Conservation (phyloP, 352 stramenopile genomes). For the Plasmopara muralis region DNA sequence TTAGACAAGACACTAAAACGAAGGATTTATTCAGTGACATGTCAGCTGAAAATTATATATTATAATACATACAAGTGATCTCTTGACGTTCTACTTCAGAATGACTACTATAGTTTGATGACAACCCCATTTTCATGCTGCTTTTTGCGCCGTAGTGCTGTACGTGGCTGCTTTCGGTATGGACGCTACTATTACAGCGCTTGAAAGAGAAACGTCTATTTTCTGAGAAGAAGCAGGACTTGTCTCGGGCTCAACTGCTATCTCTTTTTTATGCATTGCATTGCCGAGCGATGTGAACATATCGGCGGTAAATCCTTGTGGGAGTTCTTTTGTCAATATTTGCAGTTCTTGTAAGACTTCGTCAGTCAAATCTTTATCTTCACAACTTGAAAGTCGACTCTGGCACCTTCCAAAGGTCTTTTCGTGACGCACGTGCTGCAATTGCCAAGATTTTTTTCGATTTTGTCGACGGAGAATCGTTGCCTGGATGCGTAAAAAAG, state of each 20-base stretch:
- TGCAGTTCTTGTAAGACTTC: conserved; percentile 32
- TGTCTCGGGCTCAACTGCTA: conserved; percentile 7
- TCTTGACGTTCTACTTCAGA: conserved; percentile 7
- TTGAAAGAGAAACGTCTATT: conserved; percentile 6
- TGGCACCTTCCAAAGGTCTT: conserved; percentile 7
- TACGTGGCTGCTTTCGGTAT: conserved; percentile 10
- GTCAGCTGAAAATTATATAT: neutral
- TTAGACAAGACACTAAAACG: conserved; percentile 9
- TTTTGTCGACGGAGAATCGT: conserved; percentile 25
- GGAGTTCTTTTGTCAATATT: conserved; percentile 35
- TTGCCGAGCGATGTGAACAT: conserved; percentile 58
- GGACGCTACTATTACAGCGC: neutral
- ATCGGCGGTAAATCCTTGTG: conserved; percentile 47
- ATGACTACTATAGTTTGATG: conserved; percentile 1
- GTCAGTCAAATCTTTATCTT: conserved; percentile 18
- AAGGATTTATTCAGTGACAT: conserved; percentile 4
- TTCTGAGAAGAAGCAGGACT: conserved; percentile 9
- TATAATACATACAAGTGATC: neutral
- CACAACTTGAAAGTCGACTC: conserved; percentile 17
- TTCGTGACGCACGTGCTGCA: conserved; percentile 9
- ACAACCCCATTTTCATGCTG: conserved; percentile 11
- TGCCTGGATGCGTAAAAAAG: conserved; percentile 36
- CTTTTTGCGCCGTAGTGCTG: conserved; percentile 9
- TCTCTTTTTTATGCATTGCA: conserved; percentile 36
- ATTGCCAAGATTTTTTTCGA: conserved; percentile 16